Evolutionary conservation across 2,329 filamentous ascomycete genomes (phyloP).

Genomic region (Dothideomycetes sp.): DNA sequence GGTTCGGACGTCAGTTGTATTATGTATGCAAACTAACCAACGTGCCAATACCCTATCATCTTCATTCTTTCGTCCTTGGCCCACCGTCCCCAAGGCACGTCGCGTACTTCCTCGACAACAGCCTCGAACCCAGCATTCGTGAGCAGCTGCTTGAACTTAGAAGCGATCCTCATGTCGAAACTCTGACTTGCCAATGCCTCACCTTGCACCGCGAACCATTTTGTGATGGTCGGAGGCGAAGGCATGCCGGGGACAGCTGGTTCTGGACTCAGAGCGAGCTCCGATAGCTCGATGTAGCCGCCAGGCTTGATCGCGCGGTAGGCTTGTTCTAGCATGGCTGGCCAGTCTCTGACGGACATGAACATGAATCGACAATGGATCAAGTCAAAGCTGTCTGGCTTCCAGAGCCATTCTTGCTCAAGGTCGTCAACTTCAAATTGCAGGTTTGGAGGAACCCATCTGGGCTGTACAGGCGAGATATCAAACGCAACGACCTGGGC

Average conservation of each 20-base stretch:
- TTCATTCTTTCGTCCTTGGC: slow-evolving; percentile 3
- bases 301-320: slow-evolving; percentile 22
- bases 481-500: slow-evolving; percentile 25
- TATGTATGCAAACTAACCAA: slow-evolving; percentile 1
- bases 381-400: slow-evolving; percentile 25
- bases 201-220: slow-evolving; percentile 6
- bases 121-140: slow-evolving; percentile 7
- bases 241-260: slow-evolving; percentile 22
- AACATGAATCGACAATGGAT: slow-evolving; percentile 29
- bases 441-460: slow-evolving; percentile 18
- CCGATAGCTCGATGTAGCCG: slow-evolving; percentile 28
- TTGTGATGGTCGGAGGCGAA: slow-evolving; percentile 11
- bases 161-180: slow-evolving; percentile 7
- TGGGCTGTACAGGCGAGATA: slow-evolving; percentile 25
- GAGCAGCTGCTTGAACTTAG: slow-evolving; percentile 4
- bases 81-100: slow-evolving; percentile 9
- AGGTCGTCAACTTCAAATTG: slow-evolving; percentile 21
- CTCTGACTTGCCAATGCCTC: slow-evolving; percentile 1
- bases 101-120: slow-evolving; percentile 4
- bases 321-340: slow-evolving; percentile 13
- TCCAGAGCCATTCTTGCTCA: slow-evolving; percentile 18
- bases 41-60: slow-evolving; percentile 8
- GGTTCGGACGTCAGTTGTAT: not conserved
- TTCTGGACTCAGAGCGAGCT: slow-evolving; percentile 17
- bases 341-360: slow-evolving; percentile 14